Percentiles rank a stretch among this genome's conserved stretches.
These are phyloP conservation scores for Cordyceps militaris DNA, from an alignment of 2,329 filamentous ascomycete genomes.

Conservation along the genomic window DNA sequence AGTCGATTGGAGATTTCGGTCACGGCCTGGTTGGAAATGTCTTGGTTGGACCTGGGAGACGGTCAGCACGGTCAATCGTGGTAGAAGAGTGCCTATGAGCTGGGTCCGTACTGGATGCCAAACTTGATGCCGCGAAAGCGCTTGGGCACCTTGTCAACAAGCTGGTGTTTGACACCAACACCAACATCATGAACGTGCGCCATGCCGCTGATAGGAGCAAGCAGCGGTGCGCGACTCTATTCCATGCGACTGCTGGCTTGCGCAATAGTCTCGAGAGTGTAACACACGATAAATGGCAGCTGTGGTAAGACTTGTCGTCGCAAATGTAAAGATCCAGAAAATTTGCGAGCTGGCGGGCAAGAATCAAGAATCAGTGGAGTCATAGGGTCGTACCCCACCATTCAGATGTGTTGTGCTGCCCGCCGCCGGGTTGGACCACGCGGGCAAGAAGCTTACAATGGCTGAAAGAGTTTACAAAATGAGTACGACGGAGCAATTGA, in stretches of 20 bases:
- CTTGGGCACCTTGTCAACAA: conserved; percentile 82
- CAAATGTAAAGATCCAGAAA: conserved; percentile 9
- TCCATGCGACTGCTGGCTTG: background rate
- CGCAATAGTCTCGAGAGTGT: background rate
- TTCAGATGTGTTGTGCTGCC: background rate
- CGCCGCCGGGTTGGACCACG: background rate
- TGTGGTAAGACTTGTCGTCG: background rate
- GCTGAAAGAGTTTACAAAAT: too few relatives aligned
- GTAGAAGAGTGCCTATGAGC: background rate
- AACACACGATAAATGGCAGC: background rate
- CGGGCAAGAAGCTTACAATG: too few relatives aligned
- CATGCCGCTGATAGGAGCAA: conserved; percentile 12
- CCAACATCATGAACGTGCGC: conserved; percentile 25
- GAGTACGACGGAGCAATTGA: too few relatives aligned
- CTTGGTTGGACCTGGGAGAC: conserved; percentile 66
- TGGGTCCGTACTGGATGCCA: conserved; percentile 60
- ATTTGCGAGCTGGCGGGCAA: conserved; percentile 6
- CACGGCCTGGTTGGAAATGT: conserved; percentile 92
- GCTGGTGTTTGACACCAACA: conserved; percentile 70
- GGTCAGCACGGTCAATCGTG: background rate
- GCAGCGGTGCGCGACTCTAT: conserved; percentile 8
- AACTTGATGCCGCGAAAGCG: conserved; percentile 91
- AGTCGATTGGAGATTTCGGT: conserved; percentile 90
- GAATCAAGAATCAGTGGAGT: conserved; percentile 5
- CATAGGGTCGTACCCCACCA: conserved; percentile 12